phyloP scores from a whole-genome alignment of 768 basidiomycete genomes.

The Podaxis pistillaris region DNA sequence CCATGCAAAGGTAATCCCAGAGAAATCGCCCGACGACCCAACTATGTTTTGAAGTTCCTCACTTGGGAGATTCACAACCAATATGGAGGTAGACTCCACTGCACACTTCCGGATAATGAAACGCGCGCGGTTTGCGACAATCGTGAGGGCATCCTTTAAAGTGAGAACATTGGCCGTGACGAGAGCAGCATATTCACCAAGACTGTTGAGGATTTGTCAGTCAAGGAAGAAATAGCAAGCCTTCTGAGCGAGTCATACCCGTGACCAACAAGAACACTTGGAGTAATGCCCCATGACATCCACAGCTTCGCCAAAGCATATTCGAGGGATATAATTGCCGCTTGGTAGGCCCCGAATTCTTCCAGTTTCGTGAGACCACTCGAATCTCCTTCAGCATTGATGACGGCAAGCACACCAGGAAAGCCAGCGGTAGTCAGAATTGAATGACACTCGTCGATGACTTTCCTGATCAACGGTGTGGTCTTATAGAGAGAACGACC shows the following conservation, averaged over 20 bases:
- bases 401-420: conserved; percentile 45
- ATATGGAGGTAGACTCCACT: conserved; percentile 51
- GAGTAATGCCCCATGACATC: conserved; percentile 66
- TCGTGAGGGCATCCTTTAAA: conserved; percentile 51
- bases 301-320: conserved; percentile 64
- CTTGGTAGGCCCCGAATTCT: conserved; percentile 46
- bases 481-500: conserved; percentile 52
- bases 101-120: conserved; percentile 52
- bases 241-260: conserved; percentile 40
- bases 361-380: conserved; percentile 18
- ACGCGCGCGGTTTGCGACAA: conserved; percentile 59
- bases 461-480: conserved; percentile 42
- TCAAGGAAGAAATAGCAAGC: not conserved
- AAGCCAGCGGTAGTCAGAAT: conserved; percentile 49
- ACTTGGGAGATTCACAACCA: conserved; percentile 47
- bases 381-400: conserved; percentile 26
- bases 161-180: conserved; percentile 58
- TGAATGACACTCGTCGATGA: conserved; percentile 59
- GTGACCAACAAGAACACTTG: conserved; percentile 62
- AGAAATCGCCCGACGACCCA: conserved; percentile 28
- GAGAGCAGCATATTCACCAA: conserved; percentile 78
- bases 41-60: conserved; percentile 34
- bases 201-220: conserved; percentile 35
- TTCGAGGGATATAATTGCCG: conserved; percentile 59
- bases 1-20: conserved; percentile 51